These are phyloP conservation scores for sunflower (Helianthus annuus) DNA, from an alignment of 129 eudicot species.

Conservation along the genomic window DNA sequence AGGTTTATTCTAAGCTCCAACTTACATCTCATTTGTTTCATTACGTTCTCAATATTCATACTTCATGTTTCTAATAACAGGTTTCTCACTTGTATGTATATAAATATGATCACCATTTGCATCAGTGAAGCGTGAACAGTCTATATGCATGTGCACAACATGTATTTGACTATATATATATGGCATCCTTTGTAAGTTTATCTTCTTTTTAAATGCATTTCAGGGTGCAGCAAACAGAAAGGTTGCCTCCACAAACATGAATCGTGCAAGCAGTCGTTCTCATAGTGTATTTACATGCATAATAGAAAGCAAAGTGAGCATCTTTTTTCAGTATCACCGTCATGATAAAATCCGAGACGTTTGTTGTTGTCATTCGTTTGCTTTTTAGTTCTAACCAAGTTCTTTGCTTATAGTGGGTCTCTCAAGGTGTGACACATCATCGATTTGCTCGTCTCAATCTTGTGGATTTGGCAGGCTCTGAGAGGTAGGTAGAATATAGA, in stretches of 20 bases:
- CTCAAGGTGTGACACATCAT: conserved; percentile 97
- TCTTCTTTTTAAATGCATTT: conserved; percentile 7
- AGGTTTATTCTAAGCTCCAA: conserved; percentile 43
- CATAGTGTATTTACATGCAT: conserved; percentile 96
- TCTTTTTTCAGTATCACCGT: neutral
- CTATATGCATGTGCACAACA: neutral
- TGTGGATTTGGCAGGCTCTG: conserved; percentile 99
- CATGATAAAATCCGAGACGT: conserved; percentile 10
- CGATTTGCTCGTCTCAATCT: conserved; percentile 97
- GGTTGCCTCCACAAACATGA: conserved; percentile 99
- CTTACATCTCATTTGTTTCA: conserved; percentile 6
- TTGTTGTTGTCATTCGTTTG: neutral
- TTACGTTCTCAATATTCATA: neutral
- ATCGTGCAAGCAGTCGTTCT: conserved; percentile 98
- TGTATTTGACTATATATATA: neutral
- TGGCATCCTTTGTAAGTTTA: conserved; percentile 5
- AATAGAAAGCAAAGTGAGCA: conserved; percentile 88
- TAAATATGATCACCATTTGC: conserved; percentile 4
- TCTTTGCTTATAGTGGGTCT: conserved; percentile 69
- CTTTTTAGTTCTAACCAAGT: conserved; percentile 9
- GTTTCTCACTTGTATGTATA: conserved; percentile 7
- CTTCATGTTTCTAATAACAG: conserved; percentile 4
- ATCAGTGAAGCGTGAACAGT: neutral
- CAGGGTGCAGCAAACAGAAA: conserved; percentile 98
- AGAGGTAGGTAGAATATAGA: conserved; percentile 85